A percentile compares a stretch with the other conserved stretches of the same genome.
Conservation (phyloP, 768 basidiomycete genomes). For the Pseudohyphozyma bogoriensis region DNA sequence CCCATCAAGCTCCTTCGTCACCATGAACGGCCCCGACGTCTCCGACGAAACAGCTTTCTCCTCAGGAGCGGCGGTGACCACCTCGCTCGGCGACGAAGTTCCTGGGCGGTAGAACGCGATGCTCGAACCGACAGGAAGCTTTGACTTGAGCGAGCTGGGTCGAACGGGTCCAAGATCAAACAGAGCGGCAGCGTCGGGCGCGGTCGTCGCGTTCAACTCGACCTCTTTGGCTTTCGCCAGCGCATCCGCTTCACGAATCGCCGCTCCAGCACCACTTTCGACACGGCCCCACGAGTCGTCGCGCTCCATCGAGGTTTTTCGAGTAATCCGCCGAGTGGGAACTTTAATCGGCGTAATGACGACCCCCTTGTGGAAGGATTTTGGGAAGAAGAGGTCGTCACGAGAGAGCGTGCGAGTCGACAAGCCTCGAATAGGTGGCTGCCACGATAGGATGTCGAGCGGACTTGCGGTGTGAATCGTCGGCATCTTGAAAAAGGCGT, state of each 20-base stretch:
- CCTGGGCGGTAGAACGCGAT: slow-evolving; percentile 29
- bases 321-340: not conserved
- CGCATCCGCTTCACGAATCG: not conserved
- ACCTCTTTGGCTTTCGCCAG: not conserved
- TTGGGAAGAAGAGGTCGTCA: slow-evolving; percentile 36
- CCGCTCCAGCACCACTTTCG: too few species aligned
- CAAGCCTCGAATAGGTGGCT: slow-evolving; percentile 33
- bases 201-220: not conserved
- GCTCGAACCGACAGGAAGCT: slow-evolving; percentile 15
- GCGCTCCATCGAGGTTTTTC: not conserved
- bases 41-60: slow-evolving; percentile 1
- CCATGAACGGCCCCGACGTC: slow-evolving; percentile 54
- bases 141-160: slow-evolving; percentile 8
- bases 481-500: slow-evolving; percentile 15
- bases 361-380: slow-evolving; percentile 17
- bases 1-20: slow-evolving; percentile 62
- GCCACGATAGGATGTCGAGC: slow-evolving; percentile 34
- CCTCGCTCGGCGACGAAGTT: not conserved
- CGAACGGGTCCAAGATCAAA: not conserved
- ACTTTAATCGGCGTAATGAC: not conserved
- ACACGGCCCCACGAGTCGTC: not conserved
- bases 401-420: slow-evolving; percentile 33
- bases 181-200: not conserved
- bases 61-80: not conserved
- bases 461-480: slow-evolving; percentile 20